Evolutionary conservation across 73 alveolate species (phyloP).

Genomic region (Effrenium voratum): DNA sequence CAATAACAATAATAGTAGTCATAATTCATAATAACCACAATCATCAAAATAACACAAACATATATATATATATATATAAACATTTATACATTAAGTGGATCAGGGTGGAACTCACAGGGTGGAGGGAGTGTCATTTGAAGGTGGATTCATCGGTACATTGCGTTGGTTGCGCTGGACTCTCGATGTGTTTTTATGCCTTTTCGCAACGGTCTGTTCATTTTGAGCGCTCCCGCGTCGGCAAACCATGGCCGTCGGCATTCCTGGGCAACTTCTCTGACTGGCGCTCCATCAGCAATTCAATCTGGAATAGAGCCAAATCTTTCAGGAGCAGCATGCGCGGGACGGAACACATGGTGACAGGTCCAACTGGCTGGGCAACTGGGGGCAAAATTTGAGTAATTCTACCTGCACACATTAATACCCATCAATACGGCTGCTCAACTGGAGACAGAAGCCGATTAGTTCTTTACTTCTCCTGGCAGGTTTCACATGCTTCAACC

Average conservation of each 20-base stretch:
- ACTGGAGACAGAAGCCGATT: neutral
- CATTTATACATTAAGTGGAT: too few species aligned
- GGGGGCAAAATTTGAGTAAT: neutral
- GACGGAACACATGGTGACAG: neutral
- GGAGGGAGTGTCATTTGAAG: neutral
- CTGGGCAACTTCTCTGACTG: too few species aligned
- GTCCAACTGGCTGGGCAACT: neutral
- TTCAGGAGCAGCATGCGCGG: neutral
- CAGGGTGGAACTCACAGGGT: neutral
- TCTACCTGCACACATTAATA: neutral
- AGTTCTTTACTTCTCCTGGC: neutral
- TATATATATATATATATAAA: too few species aligned
- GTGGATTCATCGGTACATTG: neutral
- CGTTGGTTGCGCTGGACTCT: neutral
- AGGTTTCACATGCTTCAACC: conserved; percentile 90
- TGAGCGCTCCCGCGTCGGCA: neutral
- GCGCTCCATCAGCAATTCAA: neutral
- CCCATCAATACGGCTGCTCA: neutral
- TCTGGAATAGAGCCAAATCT: neutral
- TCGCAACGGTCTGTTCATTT: neutral
- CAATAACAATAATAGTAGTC: neutral
- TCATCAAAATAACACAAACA: neutral
- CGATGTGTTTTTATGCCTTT: neutral
- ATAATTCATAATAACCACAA: too few species aligned
- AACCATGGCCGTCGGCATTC: neutral